phyloP scores from a whole-genome alignment of 768 basidiomycete species.

The Suillus subalutaceus region DNA sequence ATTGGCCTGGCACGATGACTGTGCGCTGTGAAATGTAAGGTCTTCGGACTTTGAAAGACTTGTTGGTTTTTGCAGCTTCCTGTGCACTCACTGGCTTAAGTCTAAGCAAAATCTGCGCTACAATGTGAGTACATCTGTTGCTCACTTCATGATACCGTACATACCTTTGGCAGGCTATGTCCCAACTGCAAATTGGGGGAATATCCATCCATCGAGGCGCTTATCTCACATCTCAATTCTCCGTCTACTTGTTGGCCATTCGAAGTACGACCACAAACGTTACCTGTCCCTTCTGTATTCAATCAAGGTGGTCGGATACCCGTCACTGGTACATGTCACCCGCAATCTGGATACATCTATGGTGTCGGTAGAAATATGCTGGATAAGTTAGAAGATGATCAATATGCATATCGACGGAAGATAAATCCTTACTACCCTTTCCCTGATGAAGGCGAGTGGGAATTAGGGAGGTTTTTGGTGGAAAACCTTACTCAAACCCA shows the following conservation, averaged over 20 bases:
- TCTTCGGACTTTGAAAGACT: neutral
- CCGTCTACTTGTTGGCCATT: neutral
- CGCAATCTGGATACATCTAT: too few relatives aligned
- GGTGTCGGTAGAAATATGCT: too few relatives aligned
- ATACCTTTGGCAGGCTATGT: neutral
- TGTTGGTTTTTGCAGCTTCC: neutral
- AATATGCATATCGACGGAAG: slow-evolving; percentile 17
- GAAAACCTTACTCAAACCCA: slow-evolving; percentile 24
- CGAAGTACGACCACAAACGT: neutral
- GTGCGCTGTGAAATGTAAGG: neutral
- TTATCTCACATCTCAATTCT: neutral
- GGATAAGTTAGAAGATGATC: too few relatives aligned
- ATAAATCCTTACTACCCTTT: slow-evolving; percentile 37
- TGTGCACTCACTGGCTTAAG: neutral
- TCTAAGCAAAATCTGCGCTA: neutral
- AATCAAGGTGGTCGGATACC: too few relatives aligned
- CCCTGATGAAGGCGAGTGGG: slow-evolving; percentile 34
- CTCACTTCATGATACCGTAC: neutral
- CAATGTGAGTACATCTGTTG: neutral
- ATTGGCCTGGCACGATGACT: neutral
- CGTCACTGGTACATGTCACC: too few relatives aligned
- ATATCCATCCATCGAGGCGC: neutral
- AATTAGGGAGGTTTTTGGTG: slow-evolving; percentile 31
- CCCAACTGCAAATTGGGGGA: neutral
- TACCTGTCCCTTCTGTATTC: slow-evolving; percentile 18